Base-by-base conservation (phyloP, 768 basidiomycete genomes). In the Coprinopsis marcescibilis region DNA sequence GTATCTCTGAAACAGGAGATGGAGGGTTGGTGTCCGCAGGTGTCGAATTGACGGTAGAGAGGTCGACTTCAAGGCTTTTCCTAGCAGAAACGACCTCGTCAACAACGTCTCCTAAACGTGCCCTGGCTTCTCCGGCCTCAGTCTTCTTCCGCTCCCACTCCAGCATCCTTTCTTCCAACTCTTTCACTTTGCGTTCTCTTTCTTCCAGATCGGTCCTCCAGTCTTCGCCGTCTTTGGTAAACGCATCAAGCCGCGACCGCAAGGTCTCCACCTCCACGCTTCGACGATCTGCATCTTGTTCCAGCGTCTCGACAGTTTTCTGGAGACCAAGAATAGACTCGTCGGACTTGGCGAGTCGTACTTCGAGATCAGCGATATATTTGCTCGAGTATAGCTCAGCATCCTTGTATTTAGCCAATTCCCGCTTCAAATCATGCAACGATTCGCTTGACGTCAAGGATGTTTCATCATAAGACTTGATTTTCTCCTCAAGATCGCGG, bases 401-500 rank as follows among this genome's bases (percentile, higher is more conserved):
- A 34, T 95, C 91, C 58, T 80, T 88, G 64, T 81, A 84, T 37
- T 80, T 78, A 37, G 75, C 55, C 21, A 98, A 75, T 66, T 97
- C 93, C 49, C 86, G 83, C 60, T 81, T 83, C 43, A 98, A 75
- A 50, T 95, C 91, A 20, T 75, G 75, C 60, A 96, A 73, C 3
- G 87, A 86, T 61, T 86, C 85, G 53, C 76, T 84, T 15, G 89
- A 88, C 8, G 77, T 75, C 29, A 87, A 62, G 13, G 82, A 83
- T 2, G 79, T 79, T 57, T 97, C 94, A 55, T 91, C 83, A 58
- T 84, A 88, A 3, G 75, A 66, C 67, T 86, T 91, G 60, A 99
- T 81, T 67, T 89, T 92, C 60, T 88, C 83, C 64, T 99, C 95
- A 25, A 98, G 72, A 60, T 98, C 94, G 23, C 81, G 87, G 35